Evolutionary conservation across 2,329 filamentous ascomycete genomes (phyloP).

Genomic region (Phyllachora maydis): DNA sequence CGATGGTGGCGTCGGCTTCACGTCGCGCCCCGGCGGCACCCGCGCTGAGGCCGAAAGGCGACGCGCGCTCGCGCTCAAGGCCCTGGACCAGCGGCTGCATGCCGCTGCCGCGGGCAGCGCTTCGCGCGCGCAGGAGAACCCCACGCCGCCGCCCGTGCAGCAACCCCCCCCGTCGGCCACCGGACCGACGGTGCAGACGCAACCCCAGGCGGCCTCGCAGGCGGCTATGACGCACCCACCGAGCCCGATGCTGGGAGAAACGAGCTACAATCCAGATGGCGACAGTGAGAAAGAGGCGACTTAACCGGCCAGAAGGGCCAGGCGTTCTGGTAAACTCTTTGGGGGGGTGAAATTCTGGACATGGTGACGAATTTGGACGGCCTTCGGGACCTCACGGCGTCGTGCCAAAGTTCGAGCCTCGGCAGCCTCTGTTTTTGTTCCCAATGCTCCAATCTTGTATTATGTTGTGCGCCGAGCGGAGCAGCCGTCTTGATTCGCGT

Average conservation of each 20-base stretch:
- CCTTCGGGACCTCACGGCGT: too few relatives aligned
- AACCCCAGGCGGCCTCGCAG: constrained; percentile 31
- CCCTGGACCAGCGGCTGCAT: constrained; percentile 77
- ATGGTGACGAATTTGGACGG: too few relatives aligned
- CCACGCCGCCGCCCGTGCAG: constrained; percentile 15
- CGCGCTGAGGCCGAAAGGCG: constrained; percentile 83
- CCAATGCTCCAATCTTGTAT: too few relatives aligned
- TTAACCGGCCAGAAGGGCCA: too few relatives aligned
- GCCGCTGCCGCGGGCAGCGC: constrained; percentile 45
- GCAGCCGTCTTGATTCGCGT: too few relatives aligned
- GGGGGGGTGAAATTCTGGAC: too few relatives aligned
- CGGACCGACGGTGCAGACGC: constrained; percentile 34
- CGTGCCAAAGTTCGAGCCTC: too few relatives aligned
- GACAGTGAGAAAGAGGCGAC: constrained; percentile 4
- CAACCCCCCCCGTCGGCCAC: constrained; percentile 17
- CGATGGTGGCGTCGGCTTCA: constrained; percentile 43
- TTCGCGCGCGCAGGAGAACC: constrained; percentile 16
- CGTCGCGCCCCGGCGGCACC: constrained; percentile 42
- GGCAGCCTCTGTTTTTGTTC: too few relatives aligned
- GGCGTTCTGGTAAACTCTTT: too few relatives aligned
- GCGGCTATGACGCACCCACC: constrained; percentile 35
- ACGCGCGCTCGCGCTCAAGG: constrained; percentile 73
- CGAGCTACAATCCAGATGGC: constrained; percentile 43
- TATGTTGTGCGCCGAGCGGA: too few relatives aligned
- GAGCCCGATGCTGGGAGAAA: constrained; percentile 42